Evolutionary conservation across 2,329 filamentous ascomycete species (phyloP), one percentile per base, ranked within the genome.

Genomic region (Sporothrix euskadiensis): DNA sequence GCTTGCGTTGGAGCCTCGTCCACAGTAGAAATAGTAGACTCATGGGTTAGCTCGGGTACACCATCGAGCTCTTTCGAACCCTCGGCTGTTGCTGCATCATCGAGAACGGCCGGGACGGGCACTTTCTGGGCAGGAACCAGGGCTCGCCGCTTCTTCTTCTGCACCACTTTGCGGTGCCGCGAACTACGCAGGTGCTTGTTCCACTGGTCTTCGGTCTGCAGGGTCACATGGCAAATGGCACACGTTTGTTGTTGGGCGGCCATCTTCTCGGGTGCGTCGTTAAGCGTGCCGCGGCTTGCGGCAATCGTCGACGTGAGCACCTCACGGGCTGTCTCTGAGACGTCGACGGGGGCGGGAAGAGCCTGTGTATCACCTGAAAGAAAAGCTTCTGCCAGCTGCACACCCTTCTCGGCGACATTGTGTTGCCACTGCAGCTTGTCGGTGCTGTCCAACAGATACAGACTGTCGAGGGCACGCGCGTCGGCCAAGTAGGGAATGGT

Each of bases 381-480:
- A 78, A 97, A 97, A 0, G 83, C 80, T 14, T 83, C 79, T 0
- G 91, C 87, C 39, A 98, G 81, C 0, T 83, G 80, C 1, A 88
- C 83, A 0, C 93, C 94, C 1, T 90, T 90, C 1, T 85, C 81
- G 1, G 89, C 85, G 1, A 98, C 93, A n/a, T 85, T 83, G 0
- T 85, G 80, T 0, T 85, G 78, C 86, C 93, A 98, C 1, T 82
- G 79, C 0, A 84, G 78, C 1, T 90, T 83, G 76, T 96, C 86
- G 1, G 91, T 94, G 75, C 92, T 92, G 81, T 99, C 93, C 0
- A 98, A 82, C 1, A 98, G 82, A 80, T 92, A 98, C 0, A 98
- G 83, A 49, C 84, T 88, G 30, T 87, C 81, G 69, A 88, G 79
- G 0, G 85, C 84, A 9, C 84, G 81, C 49, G 88, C 85, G 22